Conservation (phyloP, 2,329 filamentous ascomycete genomes). For the Davidsoniella neocaledoniae region DNA sequence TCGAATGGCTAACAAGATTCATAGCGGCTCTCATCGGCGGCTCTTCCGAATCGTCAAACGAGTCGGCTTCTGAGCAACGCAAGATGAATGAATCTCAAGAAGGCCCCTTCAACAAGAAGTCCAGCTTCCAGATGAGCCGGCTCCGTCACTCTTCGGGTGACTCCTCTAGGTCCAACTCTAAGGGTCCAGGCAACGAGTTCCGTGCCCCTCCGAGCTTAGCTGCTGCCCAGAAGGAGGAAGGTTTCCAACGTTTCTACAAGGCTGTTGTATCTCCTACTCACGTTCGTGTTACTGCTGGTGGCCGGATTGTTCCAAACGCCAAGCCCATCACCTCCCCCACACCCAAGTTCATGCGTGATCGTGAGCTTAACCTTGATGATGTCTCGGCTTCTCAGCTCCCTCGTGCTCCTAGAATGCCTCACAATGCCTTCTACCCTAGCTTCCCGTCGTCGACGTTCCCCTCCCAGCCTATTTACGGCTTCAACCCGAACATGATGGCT, state of each 20-base stretch:
- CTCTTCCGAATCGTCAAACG: background rate
- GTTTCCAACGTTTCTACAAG: constrained; percentile 52
- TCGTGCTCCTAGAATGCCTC: constrained; percentile 18
- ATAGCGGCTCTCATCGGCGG: constrained; percentile 6
- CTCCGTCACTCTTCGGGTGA: constrained; percentile 8
- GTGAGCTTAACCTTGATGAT: constrained; percentile 5
- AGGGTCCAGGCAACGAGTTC: constrained; percentile 26
- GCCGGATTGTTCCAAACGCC: constrained; percentile 49
- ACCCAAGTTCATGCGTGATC: constrained; percentile 21
- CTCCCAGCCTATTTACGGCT: constrained; percentile 19
- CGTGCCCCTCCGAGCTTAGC: constrained; percentile 34
- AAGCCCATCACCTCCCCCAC: constrained; percentile 36
- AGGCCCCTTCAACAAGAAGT: constrained; percentile 5
- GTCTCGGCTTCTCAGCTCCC: background rate
- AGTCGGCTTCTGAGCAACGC: background rate
- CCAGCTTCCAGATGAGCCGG: constrained; percentile 7
- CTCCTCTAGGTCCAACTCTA: constrained; percentile 9
- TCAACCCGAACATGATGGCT: constrained; percentile 18
- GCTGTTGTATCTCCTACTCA: constrained; percentile 51
- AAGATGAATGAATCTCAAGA: constrained; percentile 3
- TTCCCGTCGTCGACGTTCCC: constrained; percentile 18
- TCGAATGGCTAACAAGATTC: background rate
- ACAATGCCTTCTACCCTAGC: constrained; percentile 15
- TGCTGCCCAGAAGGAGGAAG: constrained; percentile 39
- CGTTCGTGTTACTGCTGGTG: constrained; percentile 49